Evolutionary conservation across 441 rosid species (phyloP), one percentile per base, ranked within the genome.

Genomic region (Eruca vesicaria): DNA sequence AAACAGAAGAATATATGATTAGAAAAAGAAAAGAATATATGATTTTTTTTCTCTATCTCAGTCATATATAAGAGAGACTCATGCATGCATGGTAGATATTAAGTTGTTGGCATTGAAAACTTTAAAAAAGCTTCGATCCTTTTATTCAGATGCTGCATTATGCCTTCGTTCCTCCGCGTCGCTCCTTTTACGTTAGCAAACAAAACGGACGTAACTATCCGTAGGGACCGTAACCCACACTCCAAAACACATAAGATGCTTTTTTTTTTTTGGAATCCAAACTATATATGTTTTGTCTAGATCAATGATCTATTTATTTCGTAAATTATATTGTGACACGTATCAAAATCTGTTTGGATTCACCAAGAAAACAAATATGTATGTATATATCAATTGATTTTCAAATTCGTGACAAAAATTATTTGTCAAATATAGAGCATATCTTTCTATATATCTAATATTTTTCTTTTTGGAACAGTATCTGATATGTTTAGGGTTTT

Each of bases 131-230:
- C 23, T 68, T 75, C 43, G 63, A 68, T 74, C 8, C 43, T 45
- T 48, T 68, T 63, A 20, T 26, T 38, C 26, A 32, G 8, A 71
- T 65, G 64, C 72, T 58, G 55, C 71, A 65, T 71, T 23, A 63
- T 16, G 43, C 28, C 65, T 76, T 71, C 80, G 76, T 65, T 77
- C 80, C 66, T 71, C 76, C 76, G 80, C 80, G 76, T 77, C 80
- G 61, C 53, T 76, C 41, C 18, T 43, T 69, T 56, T 29, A 63
- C 67, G 67, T 76, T 76, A 76, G 71, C 80, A 76, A 76, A 76
- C 80, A 64, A 76, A 76, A 76, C 55, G n/a, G 66, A 69, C 71
- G 80, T 70, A 70, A 64, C 80, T 57, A 57, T 76, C 79, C 56
- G 32, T 43, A 56, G 18, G 75, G 75, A 62, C 78, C 70, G 65